A percentile compares a stretch with the other conserved stretches of the same genome.
These are phyloP conservation scores for Scedosporium minutisporum DNA, from an alignment of 2,329 filamentous ascomycete species.

Conservation along the genomic window DNA sequence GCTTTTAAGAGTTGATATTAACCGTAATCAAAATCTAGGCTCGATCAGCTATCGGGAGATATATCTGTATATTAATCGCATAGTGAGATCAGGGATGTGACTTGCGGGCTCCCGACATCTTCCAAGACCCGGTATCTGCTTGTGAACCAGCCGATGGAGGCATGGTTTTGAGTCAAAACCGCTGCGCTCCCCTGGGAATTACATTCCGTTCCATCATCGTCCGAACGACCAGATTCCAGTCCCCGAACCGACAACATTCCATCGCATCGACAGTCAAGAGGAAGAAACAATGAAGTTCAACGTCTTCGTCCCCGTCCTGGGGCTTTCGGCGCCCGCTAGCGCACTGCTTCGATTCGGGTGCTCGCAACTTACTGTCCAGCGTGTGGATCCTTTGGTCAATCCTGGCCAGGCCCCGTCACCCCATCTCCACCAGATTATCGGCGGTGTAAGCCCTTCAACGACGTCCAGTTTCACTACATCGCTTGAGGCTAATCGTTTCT, in stretches of 20 bases:
- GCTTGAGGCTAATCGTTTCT: not conserved
- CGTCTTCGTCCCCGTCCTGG: not conserved
- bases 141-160: not conserved
- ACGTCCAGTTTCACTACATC: not conserved
- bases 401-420: conserved; percentile 38
- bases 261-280: not conserved
- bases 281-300: not conserved
- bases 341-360: conserved; percentile 26
- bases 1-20: not conserved
- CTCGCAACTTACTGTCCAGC: conserved; percentile 36
- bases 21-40: not conserved
- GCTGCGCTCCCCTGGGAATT: no score
- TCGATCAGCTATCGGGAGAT: not conserved
- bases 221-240: not conserved
- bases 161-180: not conserved
- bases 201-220: not conserved
- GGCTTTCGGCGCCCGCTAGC: not conserved
- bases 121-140: not conserved
- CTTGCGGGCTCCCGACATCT: no score
- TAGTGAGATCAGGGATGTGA: not conserved
- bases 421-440: conserved; percentile 52
- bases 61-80: not conserved
- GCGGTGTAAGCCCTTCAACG: conserved; percentile 22
- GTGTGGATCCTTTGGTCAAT: conserved; percentile 30
- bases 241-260: not conserved